Evolutionary conservation across 805 yeast genomes (phyloP).

Genomic region (Myxozyma neglecta): DNA sequence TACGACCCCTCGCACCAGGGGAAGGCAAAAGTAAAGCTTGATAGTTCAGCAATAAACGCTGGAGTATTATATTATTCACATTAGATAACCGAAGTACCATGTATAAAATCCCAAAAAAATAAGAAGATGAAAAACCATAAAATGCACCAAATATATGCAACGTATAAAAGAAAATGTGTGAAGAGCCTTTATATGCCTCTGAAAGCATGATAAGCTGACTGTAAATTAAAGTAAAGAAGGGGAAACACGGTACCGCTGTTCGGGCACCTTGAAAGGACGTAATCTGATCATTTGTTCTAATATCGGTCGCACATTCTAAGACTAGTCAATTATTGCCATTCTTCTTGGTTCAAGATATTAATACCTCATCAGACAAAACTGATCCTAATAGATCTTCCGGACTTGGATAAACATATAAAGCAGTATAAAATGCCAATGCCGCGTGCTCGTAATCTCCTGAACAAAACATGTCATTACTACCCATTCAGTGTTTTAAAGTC

Average conservation of each 20-base stretch:
- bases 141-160: not conserved
- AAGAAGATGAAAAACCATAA: not conserved
- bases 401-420: constrained; percentile 87
- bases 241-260: constrained; percentile 6
- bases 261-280: constrained; percentile 16
- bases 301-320: constrained; percentile 19
- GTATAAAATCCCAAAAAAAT: not conserved
- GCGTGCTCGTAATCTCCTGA: constrained; percentile 60
- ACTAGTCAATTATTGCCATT: no score
- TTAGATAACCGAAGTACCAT: not conserved
- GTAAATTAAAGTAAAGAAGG: not conserved
- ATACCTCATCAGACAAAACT: constrained; percentile 13
- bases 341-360: not conserved
- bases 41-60: not conserved
- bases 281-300: constrained; percentile 8
- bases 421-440: constrained; percentile 90
- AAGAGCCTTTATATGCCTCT: not conserved
- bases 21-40: constrained; percentile 38
- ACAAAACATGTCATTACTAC: not conserved
- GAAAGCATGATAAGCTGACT: not conserved
- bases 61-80: not conserved
- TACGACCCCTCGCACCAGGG: constrained; percentile 26
- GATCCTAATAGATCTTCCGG: constrained; percentile 77
- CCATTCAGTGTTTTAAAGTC: not conserved
- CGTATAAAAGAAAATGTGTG: not conserved